Evolutionary conservation across 805 yeast genomes (phyloP), one percentile per base, ranked within the genome.

Genomic region (Gaillardinia entomophila): DNA sequence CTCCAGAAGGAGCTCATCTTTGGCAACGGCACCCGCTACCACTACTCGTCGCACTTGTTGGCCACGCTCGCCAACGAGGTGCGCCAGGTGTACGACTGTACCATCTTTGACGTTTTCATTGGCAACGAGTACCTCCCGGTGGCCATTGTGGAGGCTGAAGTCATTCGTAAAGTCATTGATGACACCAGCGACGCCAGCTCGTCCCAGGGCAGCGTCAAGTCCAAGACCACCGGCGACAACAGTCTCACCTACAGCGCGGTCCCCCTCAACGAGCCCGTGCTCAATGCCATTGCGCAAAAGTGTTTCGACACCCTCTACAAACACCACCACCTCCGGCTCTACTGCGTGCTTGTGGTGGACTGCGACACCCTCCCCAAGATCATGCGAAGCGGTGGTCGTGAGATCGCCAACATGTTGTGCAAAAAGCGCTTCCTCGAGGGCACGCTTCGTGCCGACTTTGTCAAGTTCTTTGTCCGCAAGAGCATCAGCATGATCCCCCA

Each of bases 351-450:
- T 40, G 79, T 89, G 2, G 82, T 90, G 1, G 82, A 86, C 16
- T 81, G 84, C 16, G 85, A 85, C 36, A 69, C 88, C 0, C 63
- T 92, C 16, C 96, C 98, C 3, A 75, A 95, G 49, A 81, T 94
- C 20, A 66, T 78, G 48, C 66, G 92, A 44, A 78, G 85, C 55
- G 96, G 96, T 15, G 81, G 96, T 6, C 68, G 86, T 14, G 97
- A 92, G 46, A 82, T 92, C 41, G 97, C 97, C 1, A 92, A 89
- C 45, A 85, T 79, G 82, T 71, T 79, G 48, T 87, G 84, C 58
- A 85, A 80, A 48, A 75, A 79, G 42, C 73, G 76, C 43, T 88
- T 88, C 51, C 66, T 79, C 26, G 82, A 78, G 42, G 97, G 97
- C 2, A 66, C 73, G n/a, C 60, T 92, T 15, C 69, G 75, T n/a